Evolutionary conservation across 2,329 filamentous ascomycete genomes (phyloP).

Genomic region (Diaporthe eres): DNA sequence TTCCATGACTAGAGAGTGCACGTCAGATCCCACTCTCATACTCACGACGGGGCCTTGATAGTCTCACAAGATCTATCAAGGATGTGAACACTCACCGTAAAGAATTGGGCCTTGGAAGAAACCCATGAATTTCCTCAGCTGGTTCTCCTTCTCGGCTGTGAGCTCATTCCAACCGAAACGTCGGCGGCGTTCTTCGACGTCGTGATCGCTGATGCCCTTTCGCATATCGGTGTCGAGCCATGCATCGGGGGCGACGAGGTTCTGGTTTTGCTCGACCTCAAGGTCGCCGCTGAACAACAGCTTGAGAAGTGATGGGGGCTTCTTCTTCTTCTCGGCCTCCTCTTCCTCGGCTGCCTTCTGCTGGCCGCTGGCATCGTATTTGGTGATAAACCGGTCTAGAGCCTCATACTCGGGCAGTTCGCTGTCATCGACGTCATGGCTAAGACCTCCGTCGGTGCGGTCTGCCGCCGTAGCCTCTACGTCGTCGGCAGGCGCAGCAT

Average conservation of each 20-base stretch:
- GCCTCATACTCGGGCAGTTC: constrained; percentile 51
- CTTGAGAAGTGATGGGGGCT: constrained; percentile 45
- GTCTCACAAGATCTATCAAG: constrained; percentile 46
- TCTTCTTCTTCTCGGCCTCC: constrained; percentile 42
- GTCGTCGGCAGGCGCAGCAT: constrained; percentile 21
- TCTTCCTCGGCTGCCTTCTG: constrained; percentile 43
- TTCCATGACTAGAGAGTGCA: constrained; percentile 73
- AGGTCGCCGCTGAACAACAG: constrained; percentile 46
- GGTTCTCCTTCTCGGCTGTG: constrained; percentile 78
- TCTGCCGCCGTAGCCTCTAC: constrained; percentile 37
- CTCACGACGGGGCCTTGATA: not conserved
- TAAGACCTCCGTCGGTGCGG: constrained; percentile 16
- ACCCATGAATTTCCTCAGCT: constrained; percentile 77
- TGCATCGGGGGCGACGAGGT: constrained; percentile 68
- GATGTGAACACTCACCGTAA: constrained; percentile 34
- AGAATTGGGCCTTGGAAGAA: constrained; percentile 81
- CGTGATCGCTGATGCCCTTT: constrained; percentile 66
- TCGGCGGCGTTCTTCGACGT: constrained; percentile 74
- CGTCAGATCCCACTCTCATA: not conserved
- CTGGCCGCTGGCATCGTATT: constrained; percentile 48
- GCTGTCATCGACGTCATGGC: constrained; percentile 22
- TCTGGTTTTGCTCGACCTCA: constrained; percentile 54
- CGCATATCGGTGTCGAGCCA: constrained; percentile 78
- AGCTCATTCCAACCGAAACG: constrained; percentile 79
- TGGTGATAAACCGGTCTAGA: constrained; percentile 52